These are phyloP conservation scores for Chenopodium formosanum DNA, from an alignment of 148 eudicot species.

Conservation along the genomic window DNA sequence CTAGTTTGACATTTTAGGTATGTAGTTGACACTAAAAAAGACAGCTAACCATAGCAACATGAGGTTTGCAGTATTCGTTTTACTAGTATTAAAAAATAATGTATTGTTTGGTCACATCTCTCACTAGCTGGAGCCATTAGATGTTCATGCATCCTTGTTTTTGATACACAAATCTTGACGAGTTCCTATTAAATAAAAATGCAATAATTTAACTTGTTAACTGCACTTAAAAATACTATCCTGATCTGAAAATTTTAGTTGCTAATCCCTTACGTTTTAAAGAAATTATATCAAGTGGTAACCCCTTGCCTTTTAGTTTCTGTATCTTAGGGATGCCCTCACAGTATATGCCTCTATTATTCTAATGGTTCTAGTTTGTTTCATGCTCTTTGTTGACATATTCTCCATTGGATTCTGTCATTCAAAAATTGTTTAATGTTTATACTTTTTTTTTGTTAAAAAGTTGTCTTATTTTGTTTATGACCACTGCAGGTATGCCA, in stretches of 20 bases:
- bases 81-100: too few relatives aligned
- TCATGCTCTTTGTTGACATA: background rate
- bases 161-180: background rate
- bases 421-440: background rate
- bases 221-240: background rate
- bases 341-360: background rate
- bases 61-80: background rate
- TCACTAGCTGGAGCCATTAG: background rate
- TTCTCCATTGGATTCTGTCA: background rate
- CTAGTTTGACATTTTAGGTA: background rate
- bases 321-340: background rate
- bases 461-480: background rate
- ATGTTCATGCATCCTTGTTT: background rate
- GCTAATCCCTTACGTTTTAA: background rate
- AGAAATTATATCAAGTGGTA: background rate
- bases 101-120: background rate
- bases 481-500: conserved; percentile 40
- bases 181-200: background rate
- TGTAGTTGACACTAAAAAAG: background rate
- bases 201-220: background rate
- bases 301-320: background rate
- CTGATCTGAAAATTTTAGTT: background rate
- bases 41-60: background rate
- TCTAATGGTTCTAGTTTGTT: background rate
- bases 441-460: background rate